Percentiles rank a stretch among this genome's conserved stretches.
These are phyloP conservation scores for Trametes hirsuta DNA, from an alignment of 1,284 basidiomycete genomes.

Conservation along the genomic window DNA sequence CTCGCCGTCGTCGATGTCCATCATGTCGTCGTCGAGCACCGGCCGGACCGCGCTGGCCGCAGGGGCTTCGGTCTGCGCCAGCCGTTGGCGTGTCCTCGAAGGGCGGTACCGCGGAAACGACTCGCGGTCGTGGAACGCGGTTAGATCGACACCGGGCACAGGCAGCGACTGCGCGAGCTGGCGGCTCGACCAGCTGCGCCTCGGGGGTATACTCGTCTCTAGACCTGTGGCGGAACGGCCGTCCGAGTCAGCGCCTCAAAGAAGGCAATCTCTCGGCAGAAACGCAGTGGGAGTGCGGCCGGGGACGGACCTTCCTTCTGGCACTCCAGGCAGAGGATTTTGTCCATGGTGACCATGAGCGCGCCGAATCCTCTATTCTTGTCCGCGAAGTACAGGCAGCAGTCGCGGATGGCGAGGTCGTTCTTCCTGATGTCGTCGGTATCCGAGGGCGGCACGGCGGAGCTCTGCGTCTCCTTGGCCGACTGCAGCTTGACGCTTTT, in stretches of 20 bases:
- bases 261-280: not conserved
- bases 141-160: slow-evolving; percentile 17
- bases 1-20: slow-evolving; percentile 64
- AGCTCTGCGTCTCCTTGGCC: slow-evolving; percentile 63
- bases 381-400: slow-evolving; percentile 59
- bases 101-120: slow-evolving; percentile 29
- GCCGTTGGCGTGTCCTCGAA: slow-evolving; percentile 19
- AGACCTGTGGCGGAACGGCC: slow-evolving; percentile 18
- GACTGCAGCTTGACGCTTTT: slow-evolving; percentile 66
- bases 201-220: slow-evolving; percentile 28
- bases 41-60: slow-evolving; percentile 12
- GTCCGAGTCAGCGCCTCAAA: not conserved
- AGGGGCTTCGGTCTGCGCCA: slow-evolving; percentile 28
- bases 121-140: slow-evolving; percentile 31
- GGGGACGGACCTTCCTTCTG: slow-evolving; percentile 48
- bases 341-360: slow-evolving; percentile 65
- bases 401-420: slow-evolving; percentile 73
- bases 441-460: slow-evolving; percentile 13
- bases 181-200: slow-evolving; percentile 36
- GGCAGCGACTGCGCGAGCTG: slow-evolving; percentile 30
- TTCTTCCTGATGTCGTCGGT: slow-evolving; percentile 40
- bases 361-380: slow-evolving; percentile 30
- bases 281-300: not conserved
- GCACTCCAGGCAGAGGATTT: slow-evolving; percentile 59
- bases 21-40: slow-evolving; percentile 48